A percentile compares a stretch with the other conserved stretches of the same genome.
phyloP scores from a whole-genome alignment of 2,329 filamentous ascomycete species.

The Dothideomycetes sp. region DNA sequence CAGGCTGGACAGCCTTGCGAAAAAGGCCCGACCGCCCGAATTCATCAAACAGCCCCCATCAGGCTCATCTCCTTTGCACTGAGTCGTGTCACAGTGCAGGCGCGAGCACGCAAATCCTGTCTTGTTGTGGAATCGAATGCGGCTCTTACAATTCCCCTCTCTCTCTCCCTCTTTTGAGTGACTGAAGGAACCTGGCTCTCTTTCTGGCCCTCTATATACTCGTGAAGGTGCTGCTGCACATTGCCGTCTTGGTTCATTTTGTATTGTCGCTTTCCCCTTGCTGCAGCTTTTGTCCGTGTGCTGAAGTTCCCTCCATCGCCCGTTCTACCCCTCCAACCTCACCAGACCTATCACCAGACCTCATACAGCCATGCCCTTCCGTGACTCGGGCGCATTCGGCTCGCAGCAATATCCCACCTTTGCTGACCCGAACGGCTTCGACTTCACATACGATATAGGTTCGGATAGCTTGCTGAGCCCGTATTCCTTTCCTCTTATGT shows the following conservation, averaged over 20 bases:
- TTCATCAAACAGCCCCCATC: too few species aligned
- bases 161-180: too few species aligned
- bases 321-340: conserved; percentile 6
- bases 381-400: conserved; percentile 9
- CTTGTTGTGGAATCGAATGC: conserved; percentile 9
- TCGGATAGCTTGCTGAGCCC: conserved; percentile 11
- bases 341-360: conserved; percentile 12
- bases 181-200: too few species aligned
- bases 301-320: not conserved
- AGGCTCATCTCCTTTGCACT: conserved; percentile 4
- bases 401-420: conserved; percentile 10
- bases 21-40: conserved; percentile 8
- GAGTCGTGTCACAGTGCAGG: conserved; percentile 9
- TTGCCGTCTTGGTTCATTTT: not conserved
- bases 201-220: not conserved
- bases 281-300: conserved; percentile 5
- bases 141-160: conserved; percentile 8
- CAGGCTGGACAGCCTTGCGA: conserved; percentile 12
- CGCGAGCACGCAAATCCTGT: conserved; percentile 9
- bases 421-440: conserved; percentile 9
- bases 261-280: not conserved
- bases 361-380: conserved; percentile 5
- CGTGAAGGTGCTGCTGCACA: conserved; percentile 4
- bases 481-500: conserved; percentile 12
- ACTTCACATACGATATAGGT: conserved; percentile 8